Base-by-base conservation (phyloP, 2,329 filamentous ascomycete genomes). In the Knoxdaviesia capensis region DNA sequence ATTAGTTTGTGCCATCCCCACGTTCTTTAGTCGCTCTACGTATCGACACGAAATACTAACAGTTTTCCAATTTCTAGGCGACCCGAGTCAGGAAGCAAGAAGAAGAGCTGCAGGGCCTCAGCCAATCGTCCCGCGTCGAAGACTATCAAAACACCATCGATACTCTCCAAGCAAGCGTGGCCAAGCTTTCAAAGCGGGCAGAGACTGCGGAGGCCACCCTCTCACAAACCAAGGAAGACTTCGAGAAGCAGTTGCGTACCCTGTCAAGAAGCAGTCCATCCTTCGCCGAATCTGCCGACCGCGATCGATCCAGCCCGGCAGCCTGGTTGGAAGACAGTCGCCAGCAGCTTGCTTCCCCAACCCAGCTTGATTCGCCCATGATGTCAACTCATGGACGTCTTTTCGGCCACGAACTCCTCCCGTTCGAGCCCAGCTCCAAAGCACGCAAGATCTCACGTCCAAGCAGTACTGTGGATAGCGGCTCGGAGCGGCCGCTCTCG, bases 61-160 rank as follows among this genome's bases (percentile, higher is more conserved):
- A 33, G 3, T 6, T 29, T 2, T 28, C 47, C 51, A 7, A 52
- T 31, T 36, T 33, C 5, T 45, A 85, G 71, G 81, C 81, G 33
- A 61, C 61, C 20, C 68, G 69, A n/a, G 64, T 63, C 38, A 70
- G 83, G 50, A 72, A 69, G 42, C 64, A 81, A 28, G 86, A 94
- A 55, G 83, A 93, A 49, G 86, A 96, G 49, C 60, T 94, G 5
- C 85, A 94, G 43, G 64, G 80, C n/a, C 68, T 72, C n/a, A 66
- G 62, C 10, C 65, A 78, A 6, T 72, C 80, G 44, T 66, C 74
- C 46, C 77, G 86, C 44, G 60, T 82, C 3, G 63, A 68, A 9
- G 62, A 68, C 28, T 71, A 74, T 43, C 72, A 71, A 42, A 61
- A 66, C 4, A 68, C 77, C 47, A 57, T 80, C 30, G 70, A 76